A percentile compares a stretch with the other conserved stretches of the same genome.
phyloP scores from a whole-genome alignment of 441 rosid species.

The Euphorbia celastroides region DNA sequence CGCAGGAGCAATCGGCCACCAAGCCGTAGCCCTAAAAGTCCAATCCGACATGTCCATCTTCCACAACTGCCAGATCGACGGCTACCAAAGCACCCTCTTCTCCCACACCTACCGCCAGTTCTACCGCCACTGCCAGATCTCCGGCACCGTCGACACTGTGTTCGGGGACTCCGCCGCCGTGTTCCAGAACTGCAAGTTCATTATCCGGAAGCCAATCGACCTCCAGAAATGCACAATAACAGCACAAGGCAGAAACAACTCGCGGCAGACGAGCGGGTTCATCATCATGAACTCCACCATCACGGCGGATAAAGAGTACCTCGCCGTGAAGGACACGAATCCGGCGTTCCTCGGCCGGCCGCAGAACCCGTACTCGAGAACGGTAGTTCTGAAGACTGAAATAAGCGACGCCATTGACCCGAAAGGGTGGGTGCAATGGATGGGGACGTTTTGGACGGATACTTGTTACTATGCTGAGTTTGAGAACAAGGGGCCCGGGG shows the following conservation, averaged over 20 bases:
- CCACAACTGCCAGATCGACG: constrained; percentile 56
- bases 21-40: constrained; percentile 72
- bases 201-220: constrained; percentile 42
- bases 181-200: constrained; percentile 58
- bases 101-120: constrained; percentile 67
- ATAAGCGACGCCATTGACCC: constrained; percentile 55
- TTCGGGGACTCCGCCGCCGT: constrained; percentile 51
- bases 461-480: constrained; percentile 54
- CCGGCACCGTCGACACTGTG: constrained; percentile 73
- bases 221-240: constrained; percentile 53
- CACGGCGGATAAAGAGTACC: constrained; percentile 36
- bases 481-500: constrained; percentile 59
- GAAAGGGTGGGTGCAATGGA: constrained; percentile 56
- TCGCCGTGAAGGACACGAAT: constrained; percentile 27
- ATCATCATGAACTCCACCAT: constrained; percentile 63
- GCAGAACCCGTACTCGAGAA: constrained; percentile 53
- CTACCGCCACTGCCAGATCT: constrained; percentile 66
- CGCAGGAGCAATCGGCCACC: constrained; percentile 61
- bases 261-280: constrained; percentile 38
- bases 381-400: constrained; percentile 48
- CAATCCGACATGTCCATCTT: constrained; percentile 50
- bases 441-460: constrained; percentile 39
- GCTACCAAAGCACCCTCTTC: constrained; percentile 72
- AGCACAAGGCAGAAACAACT: constrained; percentile 52
- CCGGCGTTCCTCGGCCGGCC: constrained; percentile 74